phyloP scores from a whole-genome alignment of 306 rosid genomes.

The Inga leiocalycina region DNA sequence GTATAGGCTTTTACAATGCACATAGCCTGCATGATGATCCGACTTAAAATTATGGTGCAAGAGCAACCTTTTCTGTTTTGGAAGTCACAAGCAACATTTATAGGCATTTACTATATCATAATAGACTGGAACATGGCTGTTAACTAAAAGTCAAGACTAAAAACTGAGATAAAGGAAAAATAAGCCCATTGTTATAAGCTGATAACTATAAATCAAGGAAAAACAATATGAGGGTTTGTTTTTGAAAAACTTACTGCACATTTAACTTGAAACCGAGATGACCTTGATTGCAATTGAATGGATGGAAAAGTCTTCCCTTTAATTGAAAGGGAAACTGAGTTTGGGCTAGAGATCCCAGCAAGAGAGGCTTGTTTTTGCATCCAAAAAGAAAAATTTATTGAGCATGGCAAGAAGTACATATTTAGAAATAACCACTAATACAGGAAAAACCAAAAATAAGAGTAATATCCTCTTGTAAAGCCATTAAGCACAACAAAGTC shows the following conservation, averaged over 20 bases:
- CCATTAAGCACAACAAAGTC: neutral
- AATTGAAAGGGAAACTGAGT: conserved; percentile 55
- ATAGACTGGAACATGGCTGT: neutral
- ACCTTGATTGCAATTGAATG: conserved; percentile 37
- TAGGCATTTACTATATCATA: neutral
- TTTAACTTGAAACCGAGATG: conserved; percentile 48
- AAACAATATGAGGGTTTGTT: neutral
- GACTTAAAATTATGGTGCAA: neutral
- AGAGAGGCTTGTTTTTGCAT: conserved; percentile 46
- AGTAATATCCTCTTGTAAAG: neutral
- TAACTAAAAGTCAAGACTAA: neutral
- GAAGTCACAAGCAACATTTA: neutral
- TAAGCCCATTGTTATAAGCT: neutral
- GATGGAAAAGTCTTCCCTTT: conserved; percentile 50
- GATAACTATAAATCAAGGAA: neutral
- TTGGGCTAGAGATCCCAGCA: conserved; percentile 45
- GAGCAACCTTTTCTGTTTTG: neutral
- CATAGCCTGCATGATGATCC: neutral
- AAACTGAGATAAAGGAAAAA: neutral
- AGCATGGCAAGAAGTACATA: neutral
- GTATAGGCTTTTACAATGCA: neutral
- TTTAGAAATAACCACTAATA: neutral
- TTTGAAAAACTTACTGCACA: conserved; percentile 56
- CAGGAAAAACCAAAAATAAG: neutral
- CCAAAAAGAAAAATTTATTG: conserved; percentile 32